phyloP scores from a whole-genome alignment of 306 rosid genomes.

The Aeschynomene evenia region DNA sequence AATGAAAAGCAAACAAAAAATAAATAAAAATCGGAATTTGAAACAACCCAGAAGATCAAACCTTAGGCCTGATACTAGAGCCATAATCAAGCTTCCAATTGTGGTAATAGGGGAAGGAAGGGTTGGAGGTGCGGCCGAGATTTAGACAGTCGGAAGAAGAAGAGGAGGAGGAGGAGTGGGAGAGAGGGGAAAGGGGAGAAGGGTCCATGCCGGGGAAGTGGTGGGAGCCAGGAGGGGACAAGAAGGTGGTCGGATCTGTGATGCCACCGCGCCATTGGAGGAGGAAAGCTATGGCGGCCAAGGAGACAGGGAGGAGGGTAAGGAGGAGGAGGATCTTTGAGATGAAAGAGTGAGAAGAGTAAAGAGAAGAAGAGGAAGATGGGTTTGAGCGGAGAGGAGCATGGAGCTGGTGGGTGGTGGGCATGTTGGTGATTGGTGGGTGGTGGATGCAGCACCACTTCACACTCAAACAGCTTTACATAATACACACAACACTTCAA shows the following conservation, averaged over 20 bases:
- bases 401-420: constrained; percentile 61
- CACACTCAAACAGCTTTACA: background rate
- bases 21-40: background rate
- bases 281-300: constrained; percentile 80
- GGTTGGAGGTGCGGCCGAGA: constrained; percentile 64
- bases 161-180: constrained; percentile 42
- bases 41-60: constrained; percentile 27
- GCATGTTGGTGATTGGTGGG: constrained; percentile 27
- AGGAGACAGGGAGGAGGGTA: constrained; percentile 81
- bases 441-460: constrained; percentile 33
- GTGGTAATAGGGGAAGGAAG: constrained; percentile 75
- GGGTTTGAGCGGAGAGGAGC: constrained; percentile 58
- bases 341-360: constrained; percentile 49
- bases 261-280: constrained; percentile 99
- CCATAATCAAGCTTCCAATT: constrained; percentile 77
- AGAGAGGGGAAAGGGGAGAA: constrained; percentile 64
- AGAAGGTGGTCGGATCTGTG: constrained; percentile 72
- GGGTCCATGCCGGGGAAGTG: constrained; percentile 91
- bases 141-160: constrained; percentile 54
- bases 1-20: background rate
- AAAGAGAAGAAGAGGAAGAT: constrained; percentile 30
- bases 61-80: constrained; percentile 82
- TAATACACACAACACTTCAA: background rate
- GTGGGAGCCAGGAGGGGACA: constrained; percentile 76
- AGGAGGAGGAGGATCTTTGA: constrained; percentile 81